These are phyloP conservation scores for Saccharomycopsis fodiens DNA, from an alignment of 805 yeast species.

Conservation along the genomic window DNA sequence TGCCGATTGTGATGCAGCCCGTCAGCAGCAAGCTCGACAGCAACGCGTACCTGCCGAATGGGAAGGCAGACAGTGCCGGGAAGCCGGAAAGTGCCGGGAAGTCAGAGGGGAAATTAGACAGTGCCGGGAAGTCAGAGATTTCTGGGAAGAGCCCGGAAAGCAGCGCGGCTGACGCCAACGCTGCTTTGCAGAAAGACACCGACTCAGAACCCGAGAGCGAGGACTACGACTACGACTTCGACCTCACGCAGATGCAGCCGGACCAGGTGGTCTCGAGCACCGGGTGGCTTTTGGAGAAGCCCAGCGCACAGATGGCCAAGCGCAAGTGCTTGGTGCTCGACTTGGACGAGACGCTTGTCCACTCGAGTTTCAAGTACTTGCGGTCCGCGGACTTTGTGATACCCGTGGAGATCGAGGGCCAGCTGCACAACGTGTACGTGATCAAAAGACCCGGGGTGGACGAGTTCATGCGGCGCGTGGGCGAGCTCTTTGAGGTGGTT, in stretches of 20 bases:
- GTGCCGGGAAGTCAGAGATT: not conserved
- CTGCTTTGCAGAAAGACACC: too few relatives aligned
- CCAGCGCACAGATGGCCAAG: slow-evolving; percentile 40
- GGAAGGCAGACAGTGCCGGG: not conserved
- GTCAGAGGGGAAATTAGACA: not conserved
- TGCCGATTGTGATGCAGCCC: not conserved
- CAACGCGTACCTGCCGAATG: too few relatives aligned
- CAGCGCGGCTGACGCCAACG: too few relatives aligned
- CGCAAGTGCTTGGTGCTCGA: slow-evolving; percentile 87
- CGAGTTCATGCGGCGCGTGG: slow-evolving; percentile 76
- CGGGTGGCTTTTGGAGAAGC: slow-evolving; percentile 58
- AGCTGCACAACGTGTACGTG: slow-evolving; percentile 89
- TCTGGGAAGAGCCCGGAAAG: too few relatives aligned
- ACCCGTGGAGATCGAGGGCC: slow-evolving; percentile 94
- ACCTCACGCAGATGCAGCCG: slow-evolving; percentile 57
- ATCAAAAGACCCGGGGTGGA: slow-evolving; percentile 98
- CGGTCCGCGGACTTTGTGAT: slow-evolving; percentile 93
- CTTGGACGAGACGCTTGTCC: slow-evolving; percentile 93
- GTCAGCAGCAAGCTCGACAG: not conserved
- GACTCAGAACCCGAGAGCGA: too few relatives aligned
- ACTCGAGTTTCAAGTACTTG: slow-evolving; percentile 85
- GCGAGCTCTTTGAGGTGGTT: slow-evolving; percentile 86
- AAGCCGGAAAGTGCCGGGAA: not conserved
- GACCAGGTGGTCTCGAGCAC: slow-evolving; percentile 64
- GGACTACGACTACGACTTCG: slow-evolving; percentile 34